A percentile compares a stretch with the other conserved stretches of the same genome.
Conservation (phyloP, 352 stramenopile species). For the Phytophthora agathidicida region DNA sequence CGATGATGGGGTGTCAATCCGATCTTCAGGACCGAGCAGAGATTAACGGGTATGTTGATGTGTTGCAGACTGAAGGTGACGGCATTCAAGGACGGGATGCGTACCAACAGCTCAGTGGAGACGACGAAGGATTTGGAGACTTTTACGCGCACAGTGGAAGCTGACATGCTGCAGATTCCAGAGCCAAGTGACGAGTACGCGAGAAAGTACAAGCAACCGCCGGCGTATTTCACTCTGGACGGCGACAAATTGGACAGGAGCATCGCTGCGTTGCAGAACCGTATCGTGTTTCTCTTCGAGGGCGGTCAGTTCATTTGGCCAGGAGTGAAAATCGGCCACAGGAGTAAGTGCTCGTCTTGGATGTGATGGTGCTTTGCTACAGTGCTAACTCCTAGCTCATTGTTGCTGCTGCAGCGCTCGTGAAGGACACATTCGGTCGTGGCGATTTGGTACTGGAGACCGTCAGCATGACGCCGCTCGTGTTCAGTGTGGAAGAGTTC, state of each 20-base stretch:
- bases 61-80: conserved; percentile 45
- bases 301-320: conserved; percentile 81
- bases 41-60: neutral
- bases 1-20: no score
- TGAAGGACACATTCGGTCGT: conserved; percentile 49
- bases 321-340: conserved; percentile 66
- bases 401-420: conserved; percentile 30
- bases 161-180: conserved; percentile 45
- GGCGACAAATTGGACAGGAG: conserved; percentile 55
- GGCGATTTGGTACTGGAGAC: conserved; percentile 64
- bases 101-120: conserved; percentile 32
- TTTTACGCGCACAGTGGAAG: conserved; percentile 46
- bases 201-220: conserved; percentile 71
- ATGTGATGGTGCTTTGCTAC: neutral
- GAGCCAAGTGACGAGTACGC: conserved; percentile 24
- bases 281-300: conserved; percentile 78
- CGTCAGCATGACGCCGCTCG: conserved; percentile 66
- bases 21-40: no score
- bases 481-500: conserved; percentile 80
- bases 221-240: conserved; percentile 65
- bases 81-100: conserved; percentile 68
- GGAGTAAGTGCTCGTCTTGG: conserved; percentile 38
- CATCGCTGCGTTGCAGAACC: conserved; percentile 42
- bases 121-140: conserved; percentile 38
- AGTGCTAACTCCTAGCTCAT: no score